These are phyloP conservation scores for Biscogniauxia marginata DNA, from an alignment of 2,329 filamentous ascomycete species.

Conservation along the genomic window DNA sequence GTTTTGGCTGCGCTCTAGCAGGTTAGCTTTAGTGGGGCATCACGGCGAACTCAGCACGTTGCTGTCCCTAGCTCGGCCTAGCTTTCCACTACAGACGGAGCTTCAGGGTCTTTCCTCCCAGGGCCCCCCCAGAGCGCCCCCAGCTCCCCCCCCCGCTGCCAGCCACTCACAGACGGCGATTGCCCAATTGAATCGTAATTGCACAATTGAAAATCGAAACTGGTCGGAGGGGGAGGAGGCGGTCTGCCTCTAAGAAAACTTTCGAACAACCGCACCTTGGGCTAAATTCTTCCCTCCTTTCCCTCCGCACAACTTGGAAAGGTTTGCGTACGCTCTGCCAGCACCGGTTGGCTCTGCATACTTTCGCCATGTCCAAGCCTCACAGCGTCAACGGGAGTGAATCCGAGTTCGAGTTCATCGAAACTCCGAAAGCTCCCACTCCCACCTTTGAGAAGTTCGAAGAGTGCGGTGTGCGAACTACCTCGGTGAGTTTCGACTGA, in stretches of 20 bases:
- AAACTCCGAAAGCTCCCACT: slow-evolving; percentile 51
- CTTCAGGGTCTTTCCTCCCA: slow-evolving; percentile 11
- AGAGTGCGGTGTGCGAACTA: slow-evolving; percentile 55
- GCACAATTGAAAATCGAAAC: slow-evolving; percentile 11
- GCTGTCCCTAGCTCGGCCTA: not conserved
- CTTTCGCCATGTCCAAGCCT: slow-evolving; percentile 47
- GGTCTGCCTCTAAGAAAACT: slow-evolving; percentile 22
- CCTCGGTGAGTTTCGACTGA: slow-evolving; percentile 43
- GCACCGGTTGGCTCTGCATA: slow-evolving; percentile 23
- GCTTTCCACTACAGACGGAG: slow-evolving; percentile 2
- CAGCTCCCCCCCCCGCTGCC: slow-evolving; percentile 12
- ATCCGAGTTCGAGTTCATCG: slow-evolving; percentile 63
- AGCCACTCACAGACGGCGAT: slow-evolving; percentile 22
- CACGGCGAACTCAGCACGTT: not conserved
- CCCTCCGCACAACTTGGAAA: slow-evolving; percentile 10
- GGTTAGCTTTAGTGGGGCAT: not conserved
- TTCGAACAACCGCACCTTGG: slow-evolving; percentile 9
- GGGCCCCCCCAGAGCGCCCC: not conserved
- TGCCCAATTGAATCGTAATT: slow-evolving; percentile 7
- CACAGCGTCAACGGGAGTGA: slow-evolving; percentile 48
- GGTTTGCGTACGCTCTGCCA: slow-evolving; percentile 13
- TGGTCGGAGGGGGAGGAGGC: slow-evolving; percentile 20
- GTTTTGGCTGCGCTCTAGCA: not conserved
- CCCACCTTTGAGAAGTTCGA: slow-evolving; percentile 51
- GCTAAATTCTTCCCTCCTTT: slow-evolving; percentile 11